phyloP scores from a whole-genome alignment of 805 yeast species.

The Lipomyces sp. region DNA sequence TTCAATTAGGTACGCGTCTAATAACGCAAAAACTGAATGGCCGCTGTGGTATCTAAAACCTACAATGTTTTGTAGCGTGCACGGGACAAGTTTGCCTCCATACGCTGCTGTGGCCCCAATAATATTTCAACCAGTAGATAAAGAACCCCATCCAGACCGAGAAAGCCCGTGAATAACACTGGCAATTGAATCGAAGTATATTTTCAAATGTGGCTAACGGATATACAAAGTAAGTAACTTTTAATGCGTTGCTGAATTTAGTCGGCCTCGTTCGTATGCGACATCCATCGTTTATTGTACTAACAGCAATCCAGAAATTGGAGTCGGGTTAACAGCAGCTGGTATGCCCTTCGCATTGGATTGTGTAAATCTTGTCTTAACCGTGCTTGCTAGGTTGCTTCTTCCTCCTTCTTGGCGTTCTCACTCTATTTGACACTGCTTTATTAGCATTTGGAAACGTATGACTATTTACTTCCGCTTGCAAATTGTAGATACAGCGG shows the following conservation, averaged over 20 bases:
- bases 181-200: not conserved
- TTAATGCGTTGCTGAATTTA: constrained; percentile 10
- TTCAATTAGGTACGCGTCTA: not conserved
- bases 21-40: not conserved
- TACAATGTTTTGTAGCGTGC: not conserved
- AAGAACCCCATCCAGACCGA: not conserved
- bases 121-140: not conserved
- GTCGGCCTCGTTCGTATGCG: not conserved
- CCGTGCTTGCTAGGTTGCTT: constrained; percentile 53
- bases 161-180: not conserved
- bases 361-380: not conserved
- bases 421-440: constrained; percentile 87
- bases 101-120: not conserved
- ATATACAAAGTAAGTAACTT: constrained; percentile 46
- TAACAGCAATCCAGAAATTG: constrained; percentile 62
- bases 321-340: constrained; percentile 89
- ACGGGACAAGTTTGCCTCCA: not conserved
- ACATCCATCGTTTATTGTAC: not conserved
- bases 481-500: not conserved
- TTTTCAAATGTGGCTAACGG: constrained; percentile 46
- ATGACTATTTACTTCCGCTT: constrained; percentile 16
- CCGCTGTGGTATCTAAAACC: not conserved
- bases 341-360: constrained; percentile 48
- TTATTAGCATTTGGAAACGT: constrained; percentile 87
- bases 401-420: constrained; percentile 78